Evolutionary conservation across 2,329 filamentous ascomycete genomes (phyloP), one percentile per base, ranked within the genome.

Genomic region (Fusarium begoniae): DNA sequence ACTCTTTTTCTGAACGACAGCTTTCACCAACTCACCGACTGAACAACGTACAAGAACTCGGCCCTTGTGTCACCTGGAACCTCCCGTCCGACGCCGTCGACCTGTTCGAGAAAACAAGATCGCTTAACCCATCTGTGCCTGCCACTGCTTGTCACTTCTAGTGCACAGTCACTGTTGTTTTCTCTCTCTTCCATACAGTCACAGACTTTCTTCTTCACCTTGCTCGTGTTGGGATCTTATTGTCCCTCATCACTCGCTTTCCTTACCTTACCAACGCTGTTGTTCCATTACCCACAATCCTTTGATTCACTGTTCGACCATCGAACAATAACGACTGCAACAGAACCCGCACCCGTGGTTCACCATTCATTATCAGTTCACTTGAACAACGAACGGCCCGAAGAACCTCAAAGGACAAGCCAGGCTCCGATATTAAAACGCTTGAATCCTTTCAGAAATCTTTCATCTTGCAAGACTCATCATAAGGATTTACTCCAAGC

Each of bases 41-140:
- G 38, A 50, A 71, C 56, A 69, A 72, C 64, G 53, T 40, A 69
- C 51, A 59, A 69, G 53, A 59, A 47, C 53, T 63, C 64, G 55
- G 56, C 40, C 51, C 60, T 61, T 72, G 71, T 73, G 58, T 71
- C 30, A 73, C 71, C 67, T 40, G 47, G 37, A 58, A 47, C 50
- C 70, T 71, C 50, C 67, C 69, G 70, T 70, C 62, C 59, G 54
- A 72, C 63, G 38, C 60, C 56, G 63, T 63, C 51, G 62, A 73
- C 67, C 67, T 75, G 50, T 73, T 71, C 63, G 70, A 73, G 70
- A 74, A 59, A 73, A 69, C 71, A 73, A 74, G 53, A 68, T 68
- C 70, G 66, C 47, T 72, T 45, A 59, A 58, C 53, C 57, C 47
- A 63, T 17, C 63, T 61, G 69, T 74, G 70, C 55, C 66, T 26